phyloP scores from a whole-genome alignment of 2,329 filamentous ascomycete species.

The Celoporthe dispersa region DNA sequence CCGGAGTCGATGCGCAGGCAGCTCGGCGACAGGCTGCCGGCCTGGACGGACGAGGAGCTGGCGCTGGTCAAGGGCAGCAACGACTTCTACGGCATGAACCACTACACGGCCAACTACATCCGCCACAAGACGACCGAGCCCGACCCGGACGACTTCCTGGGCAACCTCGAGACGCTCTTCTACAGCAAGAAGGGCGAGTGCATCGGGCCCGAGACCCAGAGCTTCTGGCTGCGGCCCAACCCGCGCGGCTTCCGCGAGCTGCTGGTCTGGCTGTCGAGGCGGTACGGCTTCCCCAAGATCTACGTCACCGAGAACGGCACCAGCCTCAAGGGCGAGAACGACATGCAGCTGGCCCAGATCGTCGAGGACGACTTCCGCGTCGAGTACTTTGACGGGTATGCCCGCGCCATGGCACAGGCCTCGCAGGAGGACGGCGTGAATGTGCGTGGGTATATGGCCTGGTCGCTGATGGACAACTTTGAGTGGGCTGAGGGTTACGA shows the following conservation, averaged over 20 bases:
- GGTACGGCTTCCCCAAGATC: constrained; percentile 77
- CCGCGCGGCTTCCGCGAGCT: constrained; percentile 78
- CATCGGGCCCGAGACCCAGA: constrained; percentile 84
- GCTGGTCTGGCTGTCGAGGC: constrained; percentile 75
- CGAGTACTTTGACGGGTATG: constrained; percentile 78
- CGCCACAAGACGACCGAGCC: constrained; percentile 68
- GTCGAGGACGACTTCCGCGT: constrained; percentile 82
- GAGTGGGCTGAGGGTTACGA: constrained; percentile 93
- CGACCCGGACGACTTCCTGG: constrained; percentile 69
- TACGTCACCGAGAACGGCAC: constrained; percentile 92
- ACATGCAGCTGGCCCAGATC: constrained; percentile 70
- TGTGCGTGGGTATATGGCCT: constrained; percentile 80
- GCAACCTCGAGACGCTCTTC: constrained; percentile 75
- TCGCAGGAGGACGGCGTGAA: constrained; percentile 74
- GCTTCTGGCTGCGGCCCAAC: constrained; percentile 78
- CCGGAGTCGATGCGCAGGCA: constrained; percentile 83
- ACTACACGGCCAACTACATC: constrained; percentile 89
- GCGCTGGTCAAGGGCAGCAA: constrained; percentile 82
- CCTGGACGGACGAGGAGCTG: constrained; percentile 73
- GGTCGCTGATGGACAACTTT: constrained; percentile 90
- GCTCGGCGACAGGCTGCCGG: constrained; percentile 76
- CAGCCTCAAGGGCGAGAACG: constrained; percentile 81
- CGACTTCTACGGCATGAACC: constrained; percentile 95
- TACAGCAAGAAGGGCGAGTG: constrained; percentile 72
- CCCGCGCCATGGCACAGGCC: constrained; percentile 76